Conservation (phyloP, 768 basidiomycete genomes). For the Cystofilobasidium bisporidii region DNA sequence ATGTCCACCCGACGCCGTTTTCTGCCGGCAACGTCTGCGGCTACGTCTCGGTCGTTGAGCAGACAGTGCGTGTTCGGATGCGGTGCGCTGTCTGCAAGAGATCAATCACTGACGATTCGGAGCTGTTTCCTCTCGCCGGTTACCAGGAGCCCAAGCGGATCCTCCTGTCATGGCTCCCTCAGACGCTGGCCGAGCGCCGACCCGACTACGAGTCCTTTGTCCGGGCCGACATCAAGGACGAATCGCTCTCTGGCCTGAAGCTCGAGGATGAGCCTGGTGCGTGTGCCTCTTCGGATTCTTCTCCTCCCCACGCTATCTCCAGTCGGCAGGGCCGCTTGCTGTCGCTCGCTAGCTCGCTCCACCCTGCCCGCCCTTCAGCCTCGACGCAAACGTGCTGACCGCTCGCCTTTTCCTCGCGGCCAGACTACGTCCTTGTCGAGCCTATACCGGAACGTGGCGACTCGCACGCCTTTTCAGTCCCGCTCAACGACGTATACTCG, state of each 20-base stretch:
- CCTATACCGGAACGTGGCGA: conserved; percentile 26
- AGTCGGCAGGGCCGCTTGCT: no score
- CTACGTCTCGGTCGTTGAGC: conserved; percentile 82
- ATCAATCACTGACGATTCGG: no score
- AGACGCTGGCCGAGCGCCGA: conserved; percentile 14
- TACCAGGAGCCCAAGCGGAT: conserved; percentile 21
- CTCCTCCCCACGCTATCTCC: no score
- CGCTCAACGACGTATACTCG: conserved; percentile 78
- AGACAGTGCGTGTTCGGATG: conserved; percentile 3
- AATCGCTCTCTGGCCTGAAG: neutral
- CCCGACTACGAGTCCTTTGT: conserved; percentile 26
- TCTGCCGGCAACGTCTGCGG: conserved; percentile 88
- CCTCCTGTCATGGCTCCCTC: conserved; percentile 22
- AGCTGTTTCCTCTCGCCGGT: no score
- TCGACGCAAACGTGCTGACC: neutral
- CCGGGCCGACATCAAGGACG: conserved; percentile 10
- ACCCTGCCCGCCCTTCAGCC: neutral
- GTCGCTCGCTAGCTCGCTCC: neutral
- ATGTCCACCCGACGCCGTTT: conserved; percentile 88
- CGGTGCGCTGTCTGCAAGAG: no score
- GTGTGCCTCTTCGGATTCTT: neutral
- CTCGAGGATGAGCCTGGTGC: conserved; percentile 8
- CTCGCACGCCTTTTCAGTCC: conserved; percentile 83
- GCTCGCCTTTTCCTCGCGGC: neutral
- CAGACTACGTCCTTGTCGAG: conserved; percentile 32